These are phyloP conservation scores for Suaeda aralocaspica DNA, from an alignment of 148 eudicot genomes.

Conservation along the genomic window DNA sequence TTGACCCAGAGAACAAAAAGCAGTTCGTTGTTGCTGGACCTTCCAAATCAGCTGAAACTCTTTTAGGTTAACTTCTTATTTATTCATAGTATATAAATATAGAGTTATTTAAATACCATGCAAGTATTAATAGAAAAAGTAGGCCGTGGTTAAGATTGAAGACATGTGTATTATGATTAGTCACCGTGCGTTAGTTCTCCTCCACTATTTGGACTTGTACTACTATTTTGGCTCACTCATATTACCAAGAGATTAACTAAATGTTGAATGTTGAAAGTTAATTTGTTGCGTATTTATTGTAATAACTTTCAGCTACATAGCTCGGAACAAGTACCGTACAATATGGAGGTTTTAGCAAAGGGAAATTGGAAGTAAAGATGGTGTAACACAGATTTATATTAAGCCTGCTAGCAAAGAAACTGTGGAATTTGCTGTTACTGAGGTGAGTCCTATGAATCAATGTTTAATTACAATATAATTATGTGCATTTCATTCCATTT, in stretches of 20 bases:
- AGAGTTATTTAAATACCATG: no score
- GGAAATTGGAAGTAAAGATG: conserved; percentile 39
- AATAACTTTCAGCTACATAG: conserved; percentile 36
- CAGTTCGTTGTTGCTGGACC: conserved; percentile 51
- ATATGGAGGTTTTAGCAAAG: conserved; percentile 56
- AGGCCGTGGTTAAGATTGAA: no score
- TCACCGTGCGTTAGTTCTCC: no score
- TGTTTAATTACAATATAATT: no score
- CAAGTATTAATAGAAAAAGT: no score
- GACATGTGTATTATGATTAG: no score
- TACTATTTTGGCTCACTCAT: no score
- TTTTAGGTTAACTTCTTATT: conserved; percentile 35
- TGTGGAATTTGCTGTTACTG: conserved; percentile 46
- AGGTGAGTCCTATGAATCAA: conserved; percentile 36
- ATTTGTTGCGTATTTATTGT: background rate
- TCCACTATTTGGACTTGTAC: no score
- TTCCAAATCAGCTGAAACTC: conserved; percentile 42
- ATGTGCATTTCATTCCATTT: no score
- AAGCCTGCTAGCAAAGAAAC: conserved; percentile 53
- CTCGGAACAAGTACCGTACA: conserved; percentile 60
- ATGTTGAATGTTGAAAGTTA: no score
- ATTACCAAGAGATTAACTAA: no score
- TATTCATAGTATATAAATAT: no score
- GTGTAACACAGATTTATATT: conserved; percentile 42
- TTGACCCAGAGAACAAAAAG: conserved; percentile 50